A percentile compares a stretch with the other conserved stretches of the same genome.
These are phyloP conservation scores for Sequoiadendron giganteum DNA, from an alignment of 75 land plant genomes.

Conservation along the genomic window DNA sequence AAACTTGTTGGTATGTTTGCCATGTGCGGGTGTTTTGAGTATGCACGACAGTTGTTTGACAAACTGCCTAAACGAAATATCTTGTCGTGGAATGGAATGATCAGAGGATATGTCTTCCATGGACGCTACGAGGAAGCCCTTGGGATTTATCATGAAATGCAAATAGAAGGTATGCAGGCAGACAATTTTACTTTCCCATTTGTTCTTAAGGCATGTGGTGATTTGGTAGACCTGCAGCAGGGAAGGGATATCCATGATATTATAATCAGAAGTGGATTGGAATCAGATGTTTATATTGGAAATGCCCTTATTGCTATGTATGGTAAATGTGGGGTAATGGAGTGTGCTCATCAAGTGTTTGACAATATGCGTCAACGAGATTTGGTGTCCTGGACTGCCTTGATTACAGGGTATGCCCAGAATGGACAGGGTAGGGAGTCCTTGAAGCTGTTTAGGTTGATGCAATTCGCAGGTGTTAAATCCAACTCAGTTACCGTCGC, in stretches of 20 bases:
- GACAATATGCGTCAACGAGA: conserved; percentile 1
- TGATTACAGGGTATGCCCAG: conserved; percentile 19
- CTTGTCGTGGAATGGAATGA: conserved; percentile 27
- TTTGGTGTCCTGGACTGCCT: background rate
- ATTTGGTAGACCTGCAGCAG: conserved; percentile 27
- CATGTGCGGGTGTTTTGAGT: conserved; percentile 14
- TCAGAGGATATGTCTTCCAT: conserved; percentile 26
- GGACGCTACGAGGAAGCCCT: conserved; percentile 25
- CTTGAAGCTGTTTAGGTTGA: conserved; percentile 38
- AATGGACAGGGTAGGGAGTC: conserved; percentile 49
- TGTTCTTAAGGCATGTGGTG: conserved; percentile 69
- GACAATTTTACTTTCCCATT: conserved; percentile 65
- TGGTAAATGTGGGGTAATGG: conserved; percentile 1
- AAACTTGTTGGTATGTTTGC: conserved; percentile 21
- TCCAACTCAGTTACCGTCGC: conserved; percentile 8
- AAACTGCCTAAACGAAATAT: conserved; percentile 8
- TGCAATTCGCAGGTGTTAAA: conserved; percentile 12
- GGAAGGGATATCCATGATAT: conserved; percentile 47
- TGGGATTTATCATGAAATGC: conserved; percentile 40
- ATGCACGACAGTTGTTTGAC: conserved; percentile 17
- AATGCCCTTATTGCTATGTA: conserved; percentile 43
- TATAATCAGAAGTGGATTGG: conserved; percentile 16
- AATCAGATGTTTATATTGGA: conserved; percentile 35
- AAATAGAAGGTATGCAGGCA: conserved; percentile 10
- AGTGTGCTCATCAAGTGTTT: conserved; percentile 1